Base-by-base conservation (phyloP, 2,329 filamentous ascomycete genomes). In the Fusarium sp. region DNA sequence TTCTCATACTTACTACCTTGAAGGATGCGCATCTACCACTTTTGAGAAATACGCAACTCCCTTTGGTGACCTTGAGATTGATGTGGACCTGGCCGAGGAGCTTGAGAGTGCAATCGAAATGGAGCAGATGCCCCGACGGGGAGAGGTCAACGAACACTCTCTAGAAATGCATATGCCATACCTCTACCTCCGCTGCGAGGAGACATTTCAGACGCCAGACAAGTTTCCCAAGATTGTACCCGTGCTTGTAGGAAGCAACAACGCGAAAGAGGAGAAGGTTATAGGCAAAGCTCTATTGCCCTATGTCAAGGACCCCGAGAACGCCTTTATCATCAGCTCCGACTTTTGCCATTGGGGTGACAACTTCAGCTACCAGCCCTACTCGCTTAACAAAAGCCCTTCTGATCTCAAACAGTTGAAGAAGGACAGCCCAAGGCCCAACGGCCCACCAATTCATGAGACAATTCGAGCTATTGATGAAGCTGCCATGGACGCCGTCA, bases 341-440 rank as follows among this genome's bases (percentile, higher is more conserved):
- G 96, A 99, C 79, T 99, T 99, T 79, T 98, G 95, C 71, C 96
- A 99, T 80, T 99, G 96, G 96, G 96, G 96, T 14, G 74, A 84
- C 1, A 87, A 93, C 51, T 99, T 98, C 80, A 52, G 51, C 59
- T 99, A 98, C 80, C 93, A 90, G 29, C 91, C 91, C 63, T 97
- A 98, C 79, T 86, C 64, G 64, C 86, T 66, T 59, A 84, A 71
- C 76, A 78, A 77, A 38, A 77, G 81, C 15, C 70, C 82, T 4
- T 83, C 25, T 72, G 79, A 77, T 66, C 80, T 82, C 69, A 82
- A 76, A 24, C 27, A 29, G 10, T 12, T 29, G 27, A 29, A 29
- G 10, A 29, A 29, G 11, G 27, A 29, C 11, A 29, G 27, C 27
- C 27, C 27, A 29, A 29, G 61, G 32, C 85, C 81, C 18, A 77